phyloP scores from a whole-genome alignment of 805 yeast species.

The Candida ipomoeae region DNA sequence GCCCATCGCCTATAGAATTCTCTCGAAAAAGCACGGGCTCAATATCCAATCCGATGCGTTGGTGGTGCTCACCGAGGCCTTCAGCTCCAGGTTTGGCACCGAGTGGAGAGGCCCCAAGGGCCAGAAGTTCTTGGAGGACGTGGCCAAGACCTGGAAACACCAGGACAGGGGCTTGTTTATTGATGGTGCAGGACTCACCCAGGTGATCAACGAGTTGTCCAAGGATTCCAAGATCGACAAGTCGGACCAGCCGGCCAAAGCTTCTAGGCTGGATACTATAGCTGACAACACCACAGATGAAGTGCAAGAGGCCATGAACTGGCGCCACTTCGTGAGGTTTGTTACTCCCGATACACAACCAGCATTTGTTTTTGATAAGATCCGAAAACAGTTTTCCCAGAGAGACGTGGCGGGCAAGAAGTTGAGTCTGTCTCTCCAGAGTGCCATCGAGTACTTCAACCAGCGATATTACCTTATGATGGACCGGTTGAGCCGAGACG shows the following conservation, averaged over 20 bases:
- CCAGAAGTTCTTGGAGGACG: slow-evolving; percentile 64
- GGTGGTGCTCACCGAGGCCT: slow-evolving; percentile 61
- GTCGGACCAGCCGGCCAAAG: slow-evolving; percentile 5
- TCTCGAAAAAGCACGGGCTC: slow-evolving; percentile 89
- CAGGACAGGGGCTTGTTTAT: slow-evolving; percentile 85
- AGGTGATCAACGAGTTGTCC: slow-evolving; percentile 56
- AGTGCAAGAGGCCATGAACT: slow-evolving; percentile 41
- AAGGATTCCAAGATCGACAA: slow-evolving; percentile 12
- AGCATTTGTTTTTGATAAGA: slow-evolving; percentile 54
- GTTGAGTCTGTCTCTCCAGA: slow-evolving; percentile 11
- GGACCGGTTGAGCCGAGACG: slow-evolving; percentile 75
- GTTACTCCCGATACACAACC: slow-evolving; percentile 66
- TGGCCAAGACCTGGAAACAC: slow-evolving; percentile 81
- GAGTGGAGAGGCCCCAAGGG: slow-evolving; percentile 77
- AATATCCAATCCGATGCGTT: slow-evolving; percentile 86
- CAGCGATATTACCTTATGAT: slow-evolving; percentile 58
- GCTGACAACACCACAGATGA: slow-evolving; percentile 12
- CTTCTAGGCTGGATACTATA: slow-evolving; percentile 20
- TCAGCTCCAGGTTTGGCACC: slow-evolving; percentile 74
- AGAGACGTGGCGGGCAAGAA: slow-evolving; percentile 13
- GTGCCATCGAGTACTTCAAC: slow-evolving; percentile 39
- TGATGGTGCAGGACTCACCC: slow-evolving; percentile 66
- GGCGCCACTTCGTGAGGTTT: slow-evolving; percentile 70
- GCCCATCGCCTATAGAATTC: slow-evolving; percentile 84
- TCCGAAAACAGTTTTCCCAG: slow-evolving; percentile 54